phyloP scores from a whole-genome alignment of 164 flowering plant genomes.

The Magnolia officinalis region DNA sequence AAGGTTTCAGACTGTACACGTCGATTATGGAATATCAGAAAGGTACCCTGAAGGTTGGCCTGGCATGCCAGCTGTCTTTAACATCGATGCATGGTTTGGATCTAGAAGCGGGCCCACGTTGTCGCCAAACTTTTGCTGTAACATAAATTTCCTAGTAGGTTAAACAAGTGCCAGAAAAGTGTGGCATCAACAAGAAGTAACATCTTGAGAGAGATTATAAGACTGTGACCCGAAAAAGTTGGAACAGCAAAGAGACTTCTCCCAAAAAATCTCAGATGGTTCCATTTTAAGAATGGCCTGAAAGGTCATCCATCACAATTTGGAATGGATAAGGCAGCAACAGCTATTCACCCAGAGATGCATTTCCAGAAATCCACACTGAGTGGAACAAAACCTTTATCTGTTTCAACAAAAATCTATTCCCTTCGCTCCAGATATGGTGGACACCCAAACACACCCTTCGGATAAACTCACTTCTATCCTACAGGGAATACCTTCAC shows the following conservation, averaged over 20 bases:
- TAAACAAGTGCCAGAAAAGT: background rate
- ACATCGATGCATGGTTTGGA: constrained; percentile 68
- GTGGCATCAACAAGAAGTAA: background rate
- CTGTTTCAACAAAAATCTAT: background rate
- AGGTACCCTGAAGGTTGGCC: constrained; percentile 89
- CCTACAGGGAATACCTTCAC: constrained; percentile 50
- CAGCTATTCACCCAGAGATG: background rate
- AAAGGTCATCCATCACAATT: background rate
- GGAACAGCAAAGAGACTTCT: background rate
- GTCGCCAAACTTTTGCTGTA: constrained; percentile 82
- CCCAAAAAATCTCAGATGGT: background rate
- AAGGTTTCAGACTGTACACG: background rate
- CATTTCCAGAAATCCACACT: background rate
- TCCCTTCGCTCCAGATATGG: background rate
- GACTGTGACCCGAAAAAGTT: too few species aligned
- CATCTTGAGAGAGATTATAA: background rate
- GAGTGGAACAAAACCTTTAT: background rate
- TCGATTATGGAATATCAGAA: background rate
- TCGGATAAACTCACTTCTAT: background rate
- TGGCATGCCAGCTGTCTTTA: constrained; percentile 73
- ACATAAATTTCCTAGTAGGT: constrained; percentile 5
- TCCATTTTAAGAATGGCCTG: background rate
- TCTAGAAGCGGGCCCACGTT: constrained; percentile 78
- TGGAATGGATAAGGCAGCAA: background rate
- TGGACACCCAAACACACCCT: background rate